phyloP scores from a whole-genome alignment of 257 asterid genomes.

The Nicotiana knightiana region DNA sequence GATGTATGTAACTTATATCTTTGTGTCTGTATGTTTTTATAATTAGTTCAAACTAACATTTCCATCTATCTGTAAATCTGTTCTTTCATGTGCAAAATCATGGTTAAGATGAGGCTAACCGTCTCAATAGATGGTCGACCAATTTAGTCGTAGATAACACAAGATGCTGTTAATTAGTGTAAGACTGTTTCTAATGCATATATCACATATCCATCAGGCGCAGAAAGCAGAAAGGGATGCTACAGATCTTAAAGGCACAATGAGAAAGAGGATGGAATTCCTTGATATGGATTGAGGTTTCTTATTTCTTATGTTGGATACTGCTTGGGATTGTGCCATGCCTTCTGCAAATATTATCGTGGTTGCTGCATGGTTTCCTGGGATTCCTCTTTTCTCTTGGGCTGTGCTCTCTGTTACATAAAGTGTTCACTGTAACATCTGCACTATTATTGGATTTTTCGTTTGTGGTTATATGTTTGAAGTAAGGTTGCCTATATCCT shows the following conservation, averaged over 20 bases:
- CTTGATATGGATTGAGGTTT: conserved; percentile 78
- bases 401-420: not conserved
- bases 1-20: not conserved
- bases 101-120: not conserved
- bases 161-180: not conserved
- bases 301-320: not conserved
- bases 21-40: not conserved
- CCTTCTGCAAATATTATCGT: conserved; percentile 37
- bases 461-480: not conserved
- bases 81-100: not conserved
- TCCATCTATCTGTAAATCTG: not conserved
- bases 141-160: not conserved
- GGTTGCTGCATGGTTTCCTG: conserved; percentile 12
- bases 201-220: conserved; percentile 41
- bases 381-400: conserved; percentile 9
- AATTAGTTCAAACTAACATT: not conserved
- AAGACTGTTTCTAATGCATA: not conserved
- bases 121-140: not conserved
- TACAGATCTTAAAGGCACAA: conserved; percentile 80
- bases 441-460: not conserved
- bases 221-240: conserved; percentile 86
- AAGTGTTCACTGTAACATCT: conserved; percentile 21
- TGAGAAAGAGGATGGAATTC: conserved; percentile 95
- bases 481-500: not conserved
- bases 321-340: conserved; percentile 10